phyloP scores from a whole-genome alignment of 2,329 filamentous ascomycete species.

The Fusarium clavum region DNA sequence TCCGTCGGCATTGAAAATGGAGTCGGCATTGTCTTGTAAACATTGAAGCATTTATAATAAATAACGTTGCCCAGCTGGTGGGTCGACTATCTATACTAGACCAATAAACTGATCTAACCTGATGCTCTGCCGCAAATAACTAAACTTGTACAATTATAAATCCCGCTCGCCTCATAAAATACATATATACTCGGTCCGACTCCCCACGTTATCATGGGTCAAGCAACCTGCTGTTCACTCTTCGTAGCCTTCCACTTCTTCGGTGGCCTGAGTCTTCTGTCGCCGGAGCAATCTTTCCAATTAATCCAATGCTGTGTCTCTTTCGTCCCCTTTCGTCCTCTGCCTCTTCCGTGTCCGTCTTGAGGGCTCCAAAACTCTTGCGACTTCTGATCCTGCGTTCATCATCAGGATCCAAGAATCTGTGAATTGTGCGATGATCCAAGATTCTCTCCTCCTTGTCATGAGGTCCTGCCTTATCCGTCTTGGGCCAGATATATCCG shows the following conservation, averaged over 20 bases:
- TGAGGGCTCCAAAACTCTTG: constrained; percentile 49
- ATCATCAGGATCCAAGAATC: constrained; percentile 79
- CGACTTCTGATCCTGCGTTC: constrained; percentile 67
- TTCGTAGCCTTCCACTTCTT: constrained; percentile 52
- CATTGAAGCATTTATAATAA: constrained; percentile 26
- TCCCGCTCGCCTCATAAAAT: constrained; percentile 15
- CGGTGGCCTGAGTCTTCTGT: constrained; percentile 44
- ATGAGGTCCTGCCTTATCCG: constrained; percentile 78
- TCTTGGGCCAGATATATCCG: constrained; percentile 96
- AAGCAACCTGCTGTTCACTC: constrained; percentile 50
- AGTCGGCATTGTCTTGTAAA: not conserved
- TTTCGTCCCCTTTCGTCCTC: constrained; percentile 46
- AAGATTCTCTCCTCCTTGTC: constrained; percentile 80
- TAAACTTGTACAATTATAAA: constrained; percentile 16
- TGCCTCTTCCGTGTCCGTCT: constrained; percentile 44
- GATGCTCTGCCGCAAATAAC: not conserved
- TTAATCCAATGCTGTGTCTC: constrained; percentile 20
- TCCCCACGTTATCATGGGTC: constrained; percentile 32
- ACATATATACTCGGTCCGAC: constrained; percentile 6
- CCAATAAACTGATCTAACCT: not conserved
- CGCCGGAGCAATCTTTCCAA: constrained; percentile 15
- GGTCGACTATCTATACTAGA: constrained; percentile 18
- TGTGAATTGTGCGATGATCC: constrained; percentile 88
- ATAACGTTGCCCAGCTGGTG: constrained; percentile 24
- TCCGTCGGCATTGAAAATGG: not conserved